Evolutionary conservation across 192 early-diverging fungal species (phyloP).

Genomic region (Entomortierella beljakovae): DNA sequence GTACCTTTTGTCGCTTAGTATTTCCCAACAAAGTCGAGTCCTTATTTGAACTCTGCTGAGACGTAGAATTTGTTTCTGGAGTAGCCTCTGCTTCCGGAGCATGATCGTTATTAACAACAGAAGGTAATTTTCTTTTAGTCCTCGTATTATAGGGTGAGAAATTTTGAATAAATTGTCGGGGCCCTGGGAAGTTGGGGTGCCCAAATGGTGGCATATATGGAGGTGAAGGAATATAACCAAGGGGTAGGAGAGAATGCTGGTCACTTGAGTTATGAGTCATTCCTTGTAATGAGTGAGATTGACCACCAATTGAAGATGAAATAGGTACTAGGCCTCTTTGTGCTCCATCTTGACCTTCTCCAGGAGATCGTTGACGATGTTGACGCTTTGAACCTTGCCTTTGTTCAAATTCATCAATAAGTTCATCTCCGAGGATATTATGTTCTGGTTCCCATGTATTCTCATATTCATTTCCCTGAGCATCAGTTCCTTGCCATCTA

Average conservation of each 20-base stretch:
- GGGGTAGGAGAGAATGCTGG: no score
- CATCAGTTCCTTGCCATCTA: slow-evolving; percentile 39
- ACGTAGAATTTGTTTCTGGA: neutral
- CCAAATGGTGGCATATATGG: neutral
- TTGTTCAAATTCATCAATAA: slow-evolving; percentile 42
- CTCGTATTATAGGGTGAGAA: neutral
- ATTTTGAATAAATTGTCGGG: neutral
- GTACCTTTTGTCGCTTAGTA: neutral
- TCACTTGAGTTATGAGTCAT: no score
- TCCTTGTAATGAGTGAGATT: no score
- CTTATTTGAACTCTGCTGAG: neutral
- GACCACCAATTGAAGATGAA: neutral
- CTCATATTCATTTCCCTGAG: slow-evolving; percentile 30
- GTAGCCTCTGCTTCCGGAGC: slow-evolving; percentile 5
- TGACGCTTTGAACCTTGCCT: neutral
- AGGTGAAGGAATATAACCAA: no score
- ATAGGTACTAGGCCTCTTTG: neutral
- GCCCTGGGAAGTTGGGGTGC: neutral
- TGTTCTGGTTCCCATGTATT: slow-evolving; percentile 49
- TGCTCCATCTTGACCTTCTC: neutral
- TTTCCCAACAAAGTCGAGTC: neutral
- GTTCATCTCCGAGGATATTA: slow-evolving; percentile 40
- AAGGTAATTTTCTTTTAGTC: slow-evolving; percentile 14
- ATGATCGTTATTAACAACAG: neutral
- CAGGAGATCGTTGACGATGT: slow-evolving; percentile 14